phyloP scores from a whole-genome alignment of 2,329 filamentous ascomycete species.

The Aquanectria penicillioides region DNA sequence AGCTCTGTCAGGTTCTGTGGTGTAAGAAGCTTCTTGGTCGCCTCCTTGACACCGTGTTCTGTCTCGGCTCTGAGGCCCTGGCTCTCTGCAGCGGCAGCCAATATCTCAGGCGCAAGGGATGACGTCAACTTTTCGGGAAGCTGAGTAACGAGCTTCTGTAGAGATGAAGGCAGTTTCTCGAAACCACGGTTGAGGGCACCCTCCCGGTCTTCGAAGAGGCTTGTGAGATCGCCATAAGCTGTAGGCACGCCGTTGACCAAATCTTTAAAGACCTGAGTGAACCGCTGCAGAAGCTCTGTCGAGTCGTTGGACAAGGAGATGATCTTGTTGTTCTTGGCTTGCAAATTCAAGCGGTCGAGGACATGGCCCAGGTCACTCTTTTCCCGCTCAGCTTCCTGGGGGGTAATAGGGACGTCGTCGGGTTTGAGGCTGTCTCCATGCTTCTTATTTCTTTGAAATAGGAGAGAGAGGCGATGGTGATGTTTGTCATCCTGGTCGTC shows the following conservation, averaged over 20 bases:
- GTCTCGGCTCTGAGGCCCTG: conserved; percentile 70
- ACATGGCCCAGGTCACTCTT: conserved; percentile 80
- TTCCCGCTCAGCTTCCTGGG: conserved; percentile 59
- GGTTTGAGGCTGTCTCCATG: conserved; percentile 48
- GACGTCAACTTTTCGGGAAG: conserved; percentile 84
- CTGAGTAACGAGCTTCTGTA: conserved; percentile 87
- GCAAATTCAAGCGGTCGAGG: conserved; percentile 85
- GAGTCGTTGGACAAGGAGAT: conserved; percentile 88
- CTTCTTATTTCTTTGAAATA: conserved; percentile 53
- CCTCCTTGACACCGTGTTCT: conserved; percentile 66
- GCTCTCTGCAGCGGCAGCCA: conserved; percentile 82
- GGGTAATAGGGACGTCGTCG: conserved; percentile 52
- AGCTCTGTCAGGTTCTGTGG: conserved; percentile 81
- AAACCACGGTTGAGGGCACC: conserved; percentile 68
- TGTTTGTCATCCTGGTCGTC: conserved; percentile 46
- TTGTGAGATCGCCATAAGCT: conserved; percentile 86
- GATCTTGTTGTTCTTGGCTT: conserved; percentile 84
- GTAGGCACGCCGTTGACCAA: conserved; percentile 92
- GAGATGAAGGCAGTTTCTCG: conserved; percentile 76
- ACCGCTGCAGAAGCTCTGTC: conserved; percentile 81
- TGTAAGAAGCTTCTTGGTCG: conserved; percentile 73
- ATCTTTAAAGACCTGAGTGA: conserved; percentile 92
- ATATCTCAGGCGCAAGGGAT: conserved; percentile 80
- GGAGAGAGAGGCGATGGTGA: conserved; percentile 47
- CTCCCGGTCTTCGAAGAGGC: conserved; percentile 69